These are phyloP conservation scores for Trichoderma sp. DNA, from an alignment of 2,329 filamentous ascomycete genomes.

Conservation along the genomic window DNA sequence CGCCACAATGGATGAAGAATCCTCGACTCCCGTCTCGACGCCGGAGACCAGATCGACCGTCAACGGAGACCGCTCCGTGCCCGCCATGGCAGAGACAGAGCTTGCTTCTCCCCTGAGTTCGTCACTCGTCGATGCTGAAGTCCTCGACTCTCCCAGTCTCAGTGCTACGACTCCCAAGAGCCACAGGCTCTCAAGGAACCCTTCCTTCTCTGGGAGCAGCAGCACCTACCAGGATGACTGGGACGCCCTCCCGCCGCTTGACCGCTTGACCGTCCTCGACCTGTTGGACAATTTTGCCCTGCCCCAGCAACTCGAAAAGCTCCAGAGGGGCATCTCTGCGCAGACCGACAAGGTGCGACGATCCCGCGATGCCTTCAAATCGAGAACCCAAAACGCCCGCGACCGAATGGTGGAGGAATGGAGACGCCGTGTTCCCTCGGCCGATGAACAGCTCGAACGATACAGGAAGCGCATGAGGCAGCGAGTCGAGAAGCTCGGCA, in stretches of 20 bases:
- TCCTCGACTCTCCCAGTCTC: conserved; percentile 51
- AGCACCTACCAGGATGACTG: conserved; percentile 86
- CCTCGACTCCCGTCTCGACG: conserved; percentile 10
- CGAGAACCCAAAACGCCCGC: conserved; percentile 72
- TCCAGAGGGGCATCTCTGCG: conserved; percentile 76
- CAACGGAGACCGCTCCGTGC: not conserved
- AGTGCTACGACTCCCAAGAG: conserved; percentile 46
- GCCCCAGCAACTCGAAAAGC: conserved; percentile 83
- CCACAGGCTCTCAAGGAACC: conserved; percentile 66
- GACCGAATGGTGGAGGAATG: conserved; percentile 91
- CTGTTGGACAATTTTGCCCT: conserved; percentile 91
- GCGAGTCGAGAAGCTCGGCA: conserved; percentile 82
- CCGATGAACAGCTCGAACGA: conserved; percentile 88
- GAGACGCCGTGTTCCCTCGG: conserved; percentile 78
- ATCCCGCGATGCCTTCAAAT: conserved; percentile 77
- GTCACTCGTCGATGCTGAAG: conserved; percentile 43
- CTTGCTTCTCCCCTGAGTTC: conserved; percentile 40
- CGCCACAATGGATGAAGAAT: conserved; percentile 17
- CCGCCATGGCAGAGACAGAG: conserved; percentile 42
- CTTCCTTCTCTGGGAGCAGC: conserved; percentile 79
- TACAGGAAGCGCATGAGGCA: conserved; percentile 84
- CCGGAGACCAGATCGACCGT: not conserved
- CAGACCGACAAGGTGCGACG: conserved; percentile 83
- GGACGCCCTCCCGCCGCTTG: conserved; percentile 81
- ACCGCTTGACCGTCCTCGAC: conserved; percentile 87